A percentile compares a stretch with the other conserved stretches of the same genome.
Conservation (phyloP, 108 stramenopile species). For the Skeletonema menzelii region DNA sequence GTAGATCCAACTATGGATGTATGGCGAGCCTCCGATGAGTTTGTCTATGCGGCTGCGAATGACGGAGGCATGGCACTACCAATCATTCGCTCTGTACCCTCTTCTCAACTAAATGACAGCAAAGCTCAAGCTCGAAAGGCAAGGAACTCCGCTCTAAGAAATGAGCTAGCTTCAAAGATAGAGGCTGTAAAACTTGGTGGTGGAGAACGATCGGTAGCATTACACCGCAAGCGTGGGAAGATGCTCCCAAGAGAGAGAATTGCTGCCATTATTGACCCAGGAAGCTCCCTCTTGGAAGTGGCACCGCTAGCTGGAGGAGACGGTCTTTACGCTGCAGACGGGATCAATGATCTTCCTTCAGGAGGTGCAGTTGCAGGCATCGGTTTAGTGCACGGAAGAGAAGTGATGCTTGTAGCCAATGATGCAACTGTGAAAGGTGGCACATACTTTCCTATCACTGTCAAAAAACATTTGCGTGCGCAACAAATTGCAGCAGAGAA, state of each 20-base stretch:
- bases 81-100: slow-evolving; percentile 29
- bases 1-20: slow-evolving; percentile 41
- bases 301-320: slow-evolving; percentile 87
- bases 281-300: slow-evolving; percentile 94
- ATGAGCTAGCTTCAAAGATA: slow-evolving; percentile 30
- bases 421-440: slow-evolving; percentile 99
- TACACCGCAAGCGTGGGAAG: slow-evolving; percentile 87
- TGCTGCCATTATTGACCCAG: slow-evolving; percentile 87
- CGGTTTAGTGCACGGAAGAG: slow-evolving; percentile 84
- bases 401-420: slow-evolving; percentile 97
- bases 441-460: slow-evolving; percentile 98
- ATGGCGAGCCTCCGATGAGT: slow-evolving; percentile 35
- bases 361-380: slow-evolving; percentile 97
- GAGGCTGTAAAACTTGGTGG: slow-evolving; percentile 52
- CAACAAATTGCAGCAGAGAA: slow-evolving; percentile 97
- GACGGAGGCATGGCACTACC: slow-evolving; percentile 29
- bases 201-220: slow-evolving; percentile 61
- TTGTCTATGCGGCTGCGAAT: slow-evolving; percentile 17
- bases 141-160: slow-evolving; percentile 27
- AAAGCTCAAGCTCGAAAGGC: slow-evolving; percentile 34
- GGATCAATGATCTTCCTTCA: slow-evolving; percentile 72
- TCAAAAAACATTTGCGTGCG: slow-evolving; percentile 98
- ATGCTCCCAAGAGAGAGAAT: slow-evolving; percentile 95
- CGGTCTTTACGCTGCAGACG: slow-evolving; percentile 45
- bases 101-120: slow-evolving; percentile 27